These are phyloP conservation scores for Dispira simplex DNA, from an alignment of 192 early-diverging fungal species.

Conservation along the genomic window DNA sequence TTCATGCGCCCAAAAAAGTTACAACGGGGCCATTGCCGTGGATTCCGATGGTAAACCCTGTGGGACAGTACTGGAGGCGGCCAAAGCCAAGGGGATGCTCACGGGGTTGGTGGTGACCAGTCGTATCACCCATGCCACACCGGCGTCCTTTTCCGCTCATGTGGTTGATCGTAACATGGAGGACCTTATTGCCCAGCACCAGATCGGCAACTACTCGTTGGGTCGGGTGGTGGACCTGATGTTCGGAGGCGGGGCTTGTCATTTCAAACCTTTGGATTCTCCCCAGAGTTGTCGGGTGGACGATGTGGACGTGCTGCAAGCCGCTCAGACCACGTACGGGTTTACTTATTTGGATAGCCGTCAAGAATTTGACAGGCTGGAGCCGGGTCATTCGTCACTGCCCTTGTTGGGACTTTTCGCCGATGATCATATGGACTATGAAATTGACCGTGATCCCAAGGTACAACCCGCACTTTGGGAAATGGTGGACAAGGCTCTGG, in stretches of 20 bases:
- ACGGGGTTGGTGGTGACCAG: slow-evolving; percentile 92
- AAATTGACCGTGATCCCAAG: slow-evolving; percentile 59
- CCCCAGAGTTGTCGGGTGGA: slow-evolving; percentile 63
- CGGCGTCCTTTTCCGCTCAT: slow-evolving; percentile 70
- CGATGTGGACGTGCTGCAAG: slow-evolving; percentile 43
- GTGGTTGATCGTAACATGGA: slow-evolving; percentile 64
- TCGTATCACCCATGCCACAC: slow-evolving; percentile 89
- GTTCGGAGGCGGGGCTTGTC: slow-evolving; percentile 85
- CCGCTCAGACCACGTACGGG: slow-evolving; percentile 35
- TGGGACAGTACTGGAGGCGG: slow-evolving; percentile 89
- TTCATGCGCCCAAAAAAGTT: slow-evolving; percentile 76
- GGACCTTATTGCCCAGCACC: slow-evolving; percentile 73
- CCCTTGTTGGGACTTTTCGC: slow-evolving; percentile 69
- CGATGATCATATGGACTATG: slow-evolving; percentile 79
- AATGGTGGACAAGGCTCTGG: slow-evolving; percentile 75
- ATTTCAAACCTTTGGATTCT: slow-evolving; percentile 58
- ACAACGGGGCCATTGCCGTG: slow-evolving; percentile 89
- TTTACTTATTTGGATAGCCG: slow-evolving; percentile 42
- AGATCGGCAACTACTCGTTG: slow-evolving; percentile 80
- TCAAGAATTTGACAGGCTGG: slow-evolving; percentile 44
- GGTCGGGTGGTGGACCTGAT: slow-evolving; percentile 73
- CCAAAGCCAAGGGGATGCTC: slow-evolving; percentile 59
- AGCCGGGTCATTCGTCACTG: slow-evolving; percentile 21
- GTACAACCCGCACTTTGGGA: slow-evolving; percentile 65
- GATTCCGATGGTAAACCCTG: slow-evolving; percentile 54